These are phyloP conservation scores for Lichenothelia convexa DNA, from an alignment of 495 filamentous ascomycete genomes.

Conservation along the genomic window DNA sequence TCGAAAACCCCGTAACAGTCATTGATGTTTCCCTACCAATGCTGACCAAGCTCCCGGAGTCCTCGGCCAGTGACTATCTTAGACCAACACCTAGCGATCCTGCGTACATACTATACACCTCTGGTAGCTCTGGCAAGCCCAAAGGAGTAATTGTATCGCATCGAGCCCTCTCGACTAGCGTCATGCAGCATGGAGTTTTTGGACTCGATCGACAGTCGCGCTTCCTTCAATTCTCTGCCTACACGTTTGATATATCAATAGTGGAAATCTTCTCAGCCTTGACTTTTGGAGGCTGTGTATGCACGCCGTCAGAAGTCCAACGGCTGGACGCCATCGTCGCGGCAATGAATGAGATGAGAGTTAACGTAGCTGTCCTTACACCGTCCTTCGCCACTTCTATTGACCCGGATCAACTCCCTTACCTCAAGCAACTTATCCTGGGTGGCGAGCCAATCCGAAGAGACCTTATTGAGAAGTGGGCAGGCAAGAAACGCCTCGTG, in stretches of 20 bases:
- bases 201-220: conserved; percentile 44
- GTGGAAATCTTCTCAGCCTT: conserved; percentile 79
- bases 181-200: conserved; percentile 69
- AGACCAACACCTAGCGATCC: conserved; percentile 24
- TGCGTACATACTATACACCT: conserved; percentile 86
- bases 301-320: too few species aligned
- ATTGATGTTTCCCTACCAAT: conserved; percentile 13
- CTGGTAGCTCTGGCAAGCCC: conserved; percentile 71
- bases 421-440: conserved; percentile 45
- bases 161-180: conserved; percentile 50
- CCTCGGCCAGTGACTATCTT: background rate
- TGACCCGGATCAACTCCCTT: conserved; percentile 41
- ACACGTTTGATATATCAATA: conserved; percentile 75
- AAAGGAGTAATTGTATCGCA: conserved; percentile 75
- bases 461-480: conserved; percentile 56
- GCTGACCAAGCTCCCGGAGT: conserved; percentile 1
- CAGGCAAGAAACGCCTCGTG: conserved; percentile 41
- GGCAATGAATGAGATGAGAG: conserved; percentile 42
- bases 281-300: too few species aligned
- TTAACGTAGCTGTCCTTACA: conserved; percentile 68
- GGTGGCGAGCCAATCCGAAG: conserved; percentile 78
- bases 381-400: too few species aligned
- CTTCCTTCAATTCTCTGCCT: conserved; percentile 74
- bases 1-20: conserved; percentile 16
- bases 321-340: too few species aligned